phyloP scores from a whole-genome alignment of 2,329 filamentous ascomycete genomes.

The Hypoxylon sp. region DNA sequence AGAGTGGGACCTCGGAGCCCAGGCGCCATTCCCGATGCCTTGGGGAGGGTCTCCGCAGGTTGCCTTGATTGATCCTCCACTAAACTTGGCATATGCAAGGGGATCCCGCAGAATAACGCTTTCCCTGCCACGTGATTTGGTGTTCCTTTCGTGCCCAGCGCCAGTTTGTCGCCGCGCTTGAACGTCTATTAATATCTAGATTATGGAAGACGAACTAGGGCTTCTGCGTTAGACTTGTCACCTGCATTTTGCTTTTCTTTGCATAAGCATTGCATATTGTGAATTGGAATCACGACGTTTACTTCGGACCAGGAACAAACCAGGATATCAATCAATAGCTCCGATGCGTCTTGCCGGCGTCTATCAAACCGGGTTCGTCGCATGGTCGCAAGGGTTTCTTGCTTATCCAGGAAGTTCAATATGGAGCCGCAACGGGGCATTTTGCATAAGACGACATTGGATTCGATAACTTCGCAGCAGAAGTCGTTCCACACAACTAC shows the following conservation, averaged over 20 bases:
- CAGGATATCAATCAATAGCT: conserved; percentile 2
- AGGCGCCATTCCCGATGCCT: conserved; percentile 41
- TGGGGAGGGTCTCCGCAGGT: conserved; percentile 23
- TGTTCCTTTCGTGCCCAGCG: conserved; percentile 38
- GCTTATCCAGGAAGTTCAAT: not conserved
- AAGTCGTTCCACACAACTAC: conserved; percentile 57
- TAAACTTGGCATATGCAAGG: conserved; percentile 44
- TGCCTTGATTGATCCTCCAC: conserved; percentile 26
- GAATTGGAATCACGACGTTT: conserved; percentile 7
- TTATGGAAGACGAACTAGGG: conserved; percentile 1
- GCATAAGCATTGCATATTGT: conserved; percentile 13
- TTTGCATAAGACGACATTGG: conserved; percentile 65
- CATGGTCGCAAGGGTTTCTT: conserved; percentile 1
- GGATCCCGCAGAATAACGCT: conserved; percentile 14
- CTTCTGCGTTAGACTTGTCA: not conserved
- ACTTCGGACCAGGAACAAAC: not conserved
- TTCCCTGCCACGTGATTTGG: conserved; percentile 37
- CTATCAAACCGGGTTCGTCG: not conserved
- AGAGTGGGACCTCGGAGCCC: conserved; percentile 34
- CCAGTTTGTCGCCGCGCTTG: conserved; percentile 11
- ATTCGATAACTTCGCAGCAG: conserved; percentile 59
- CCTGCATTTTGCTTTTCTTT: conserved; percentile 15
- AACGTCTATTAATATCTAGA: conserved; percentile 5
- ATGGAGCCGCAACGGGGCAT: conserved; percentile 53
- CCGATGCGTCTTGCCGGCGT: conserved; percentile 15